Base-by-base conservation (phyloP, 495 filamentous ascomycete species). In the Tricharina praecox region DNA sequence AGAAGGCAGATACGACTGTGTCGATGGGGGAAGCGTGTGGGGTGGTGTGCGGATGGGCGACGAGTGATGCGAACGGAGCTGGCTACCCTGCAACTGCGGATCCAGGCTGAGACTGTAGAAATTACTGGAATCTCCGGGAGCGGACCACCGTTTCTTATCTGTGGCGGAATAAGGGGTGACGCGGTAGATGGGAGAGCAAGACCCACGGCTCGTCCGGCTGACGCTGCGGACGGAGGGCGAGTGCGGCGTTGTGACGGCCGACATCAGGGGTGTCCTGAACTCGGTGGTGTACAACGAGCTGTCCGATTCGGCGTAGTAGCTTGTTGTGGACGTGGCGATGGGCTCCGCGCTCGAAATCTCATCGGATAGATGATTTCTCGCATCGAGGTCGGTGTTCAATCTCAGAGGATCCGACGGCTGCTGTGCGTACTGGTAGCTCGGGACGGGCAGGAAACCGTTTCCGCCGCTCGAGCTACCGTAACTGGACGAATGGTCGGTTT, bases 41-140 rank as follows among this genome's bases (percentile, higher is more conserved):
- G 58, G 67, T 70, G 52, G 64, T 64, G 43, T 73, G 61, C 15
- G 62, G 13, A 72, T 75, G 23, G 73, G 73, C 13, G 74, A 75
- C 0, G 72, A 74, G 50, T 71, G 65, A 64, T 69, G 53, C 2
- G 71, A 69, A 58, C 70, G 56, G 64, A 30, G 64, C 24, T 38
- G 44, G 50, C 50, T 41, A 62, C 67, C 39, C 16, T 52, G 55
- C 23, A 58, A 33, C 16, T 58, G 56, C 18, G 54, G 51, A 47
- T 49, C 52, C 49, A 72, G 64, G 56, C 70, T 70, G 30, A 25
- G 30, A 21, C 35, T 23, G 43, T 1, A 9, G 28, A 11, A 25
- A 18, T 13, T 24, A n/a, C 20, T 43, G 40, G 40, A 18, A 1
- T 18, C 37, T 1, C 15, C 40, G 10, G 40, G 40, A 3, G 53